phyloP scores from a whole-genome alignment of 140 eudicot species.

The Stevia rebaudiana region DNA sequence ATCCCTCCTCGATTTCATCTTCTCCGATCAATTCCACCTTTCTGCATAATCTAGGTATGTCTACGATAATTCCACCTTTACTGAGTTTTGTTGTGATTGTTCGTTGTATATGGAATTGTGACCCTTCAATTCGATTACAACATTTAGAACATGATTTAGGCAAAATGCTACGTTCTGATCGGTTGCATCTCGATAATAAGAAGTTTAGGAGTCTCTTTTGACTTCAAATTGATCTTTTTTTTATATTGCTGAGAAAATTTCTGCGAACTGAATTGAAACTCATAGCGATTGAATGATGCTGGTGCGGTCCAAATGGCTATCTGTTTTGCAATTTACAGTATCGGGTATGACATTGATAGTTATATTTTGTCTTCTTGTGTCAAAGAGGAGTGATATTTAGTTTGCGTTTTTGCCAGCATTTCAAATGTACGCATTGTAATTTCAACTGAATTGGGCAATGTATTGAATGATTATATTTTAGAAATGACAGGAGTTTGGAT shows the following conservation, averaged over 20 bases:
- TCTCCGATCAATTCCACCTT: slow-evolving; percentile 17
- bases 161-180: slow-evolving; percentile 13
- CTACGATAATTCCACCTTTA: neutral
- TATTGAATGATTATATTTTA: neutral
- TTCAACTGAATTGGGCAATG: neutral
- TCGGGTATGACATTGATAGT: neutral
- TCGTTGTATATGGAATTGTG: neutral
- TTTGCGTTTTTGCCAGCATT: neutral
- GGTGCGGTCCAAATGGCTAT: neutral
- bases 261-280: neutral
- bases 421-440: neutral
- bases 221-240: neutral
- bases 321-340: neutral
- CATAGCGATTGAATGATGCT: neutral
- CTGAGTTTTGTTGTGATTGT: neutral
- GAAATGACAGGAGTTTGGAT: neutral
- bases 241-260: neutral
- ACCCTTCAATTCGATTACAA: neutral
- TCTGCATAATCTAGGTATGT: slow-evolving; percentile 11
- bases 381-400: neutral
- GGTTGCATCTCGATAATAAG: neutral
- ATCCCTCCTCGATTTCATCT: neutral
- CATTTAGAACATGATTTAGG: slow-evolving; percentile 1
- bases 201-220: neutral
- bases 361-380: neutral